Base-by-base conservation (phyloP, 2,329 filamentous ascomycete genomes). In the Fusarium cyanostomum region DNA sequence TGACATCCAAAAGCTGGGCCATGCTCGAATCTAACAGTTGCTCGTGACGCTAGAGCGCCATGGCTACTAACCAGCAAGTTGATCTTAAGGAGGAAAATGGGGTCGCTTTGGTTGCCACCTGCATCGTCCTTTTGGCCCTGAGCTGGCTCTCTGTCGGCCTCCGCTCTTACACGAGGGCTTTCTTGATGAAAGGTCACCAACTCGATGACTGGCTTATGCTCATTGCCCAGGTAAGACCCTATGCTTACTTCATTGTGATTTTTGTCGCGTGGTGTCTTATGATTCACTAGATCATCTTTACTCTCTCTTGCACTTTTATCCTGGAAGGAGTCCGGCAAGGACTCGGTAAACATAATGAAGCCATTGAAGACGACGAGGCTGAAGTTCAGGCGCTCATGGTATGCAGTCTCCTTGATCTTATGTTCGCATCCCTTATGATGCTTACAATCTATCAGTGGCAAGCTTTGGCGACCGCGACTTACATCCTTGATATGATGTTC, bases 191-290 rank as follows among this genome's bases (percentile, higher is more conserved):
- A 33, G 73, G 73, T 48, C 81, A 83, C 52, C 76, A 81, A 64
- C 59, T 73, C n/a, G 82, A 85, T 70, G 82, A 85, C 73, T 84
- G 82, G 81, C 73, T 84, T 60, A 84, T 85, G 81, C 61, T 84
- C 38, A 65, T 79, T 55, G 77, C 79, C 27, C 81, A 82, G 74
- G 81, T 83, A 71, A 8, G 75, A 55, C 18, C 21, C 28, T 15
- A 34, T 24, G 13, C 11, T 26, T 12, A 5, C 10, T 37, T 18
- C n/a, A n/a, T n/a, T 12, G 6, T 8, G 5, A 11, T 21, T 18
- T 15, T 26, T 11, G 12, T 37, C 7, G n/a, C 21, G n/a, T 11
- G 24, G 30, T 12, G 26, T 39, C 62, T 64, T 16, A 52, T 41
- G 9, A 9, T 45, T 24, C 7, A 2, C 24, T 44, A 84, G 80